These are phyloP conservation scores for Irpex sp. DNA, from an alignment of 1,284 basidiomycete genomes.

Conservation along the genomic window DNA sequence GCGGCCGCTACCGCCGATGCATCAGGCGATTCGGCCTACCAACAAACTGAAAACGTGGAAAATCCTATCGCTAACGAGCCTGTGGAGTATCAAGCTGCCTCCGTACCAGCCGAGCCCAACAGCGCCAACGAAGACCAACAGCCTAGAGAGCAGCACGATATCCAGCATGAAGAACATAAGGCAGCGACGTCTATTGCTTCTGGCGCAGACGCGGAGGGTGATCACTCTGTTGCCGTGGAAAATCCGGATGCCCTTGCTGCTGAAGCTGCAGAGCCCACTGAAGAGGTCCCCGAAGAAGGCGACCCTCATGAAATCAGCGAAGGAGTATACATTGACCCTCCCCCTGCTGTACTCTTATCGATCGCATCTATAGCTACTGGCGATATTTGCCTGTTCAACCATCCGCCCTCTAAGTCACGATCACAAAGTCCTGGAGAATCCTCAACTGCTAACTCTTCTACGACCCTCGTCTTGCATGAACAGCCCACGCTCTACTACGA, in stretches of 20 bases:
- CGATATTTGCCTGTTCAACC: slow-evolving; percentile 56
- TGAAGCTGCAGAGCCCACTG: not conserved
- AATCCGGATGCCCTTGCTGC: not conserved
- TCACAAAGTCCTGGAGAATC: slow-evolving; percentile 24
- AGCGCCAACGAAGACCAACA: not conserved
- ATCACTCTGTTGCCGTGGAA: not conserved
- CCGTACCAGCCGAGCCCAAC: not conserved
- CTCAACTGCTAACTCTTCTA: slow-evolving; percentile 12
- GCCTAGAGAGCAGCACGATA: slow-evolving; percentile 8
- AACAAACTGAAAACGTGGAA: not conserved
- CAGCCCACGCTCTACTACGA: slow-evolving; percentile 70
- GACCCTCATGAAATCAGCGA: slow-evolving; percentile 67
- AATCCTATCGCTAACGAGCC: not conserved
- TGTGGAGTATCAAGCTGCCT: not conserved
- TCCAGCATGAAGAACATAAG: not conserved
- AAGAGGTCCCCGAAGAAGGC: slow-evolving; percentile 8
- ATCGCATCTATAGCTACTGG: slow-evolving; percentile 35
- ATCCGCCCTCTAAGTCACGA: slow-evolving; percentile 26
- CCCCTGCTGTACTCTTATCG: slow-evolving; percentile 60
- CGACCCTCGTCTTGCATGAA: slow-evolving; percentile 47
- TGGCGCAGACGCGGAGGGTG: not conserved
- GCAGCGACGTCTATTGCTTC: slow-evolving; percentile 1
- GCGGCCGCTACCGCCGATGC: not conserved
- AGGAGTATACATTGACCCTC: slow-evolving; percentile 69
- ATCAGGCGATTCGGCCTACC: not conserved